Evolutionary conservation across 202 grass and related monocot genomes (phyloP).

Genomic region (Schoenoplectus tabernaemontani): DNA sequence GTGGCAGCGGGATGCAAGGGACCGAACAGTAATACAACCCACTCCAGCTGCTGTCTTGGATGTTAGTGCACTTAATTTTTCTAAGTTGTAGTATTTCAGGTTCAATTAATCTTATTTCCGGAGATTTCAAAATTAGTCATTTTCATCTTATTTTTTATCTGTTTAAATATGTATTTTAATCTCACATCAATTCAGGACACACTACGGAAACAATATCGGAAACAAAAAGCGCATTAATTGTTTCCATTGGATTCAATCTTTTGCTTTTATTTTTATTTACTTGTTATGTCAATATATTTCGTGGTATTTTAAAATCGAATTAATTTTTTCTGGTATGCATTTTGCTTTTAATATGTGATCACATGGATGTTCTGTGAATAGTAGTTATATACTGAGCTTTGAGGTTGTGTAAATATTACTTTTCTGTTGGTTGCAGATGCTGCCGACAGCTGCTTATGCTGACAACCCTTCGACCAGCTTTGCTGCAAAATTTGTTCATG

Average conservation of each 20-base stretch:
- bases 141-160: neutral
- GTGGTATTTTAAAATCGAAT: neutral
- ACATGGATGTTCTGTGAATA: neutral
- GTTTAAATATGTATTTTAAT: neutral
- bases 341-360: neutral
- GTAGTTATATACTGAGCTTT: neutral
- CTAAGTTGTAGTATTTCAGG: neutral
- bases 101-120: neutral
- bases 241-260: neutral
- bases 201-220: neutral
- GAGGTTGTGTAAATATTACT: conserved; percentile 13
- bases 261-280: neutral
- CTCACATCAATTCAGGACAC: neutral
- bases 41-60: conserved; percentile 90
- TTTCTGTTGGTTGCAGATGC: conserved; percentile 50
- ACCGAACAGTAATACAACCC: conserved; percentile 61
- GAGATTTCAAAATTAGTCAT: neutral
- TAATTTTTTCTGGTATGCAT: neutral
- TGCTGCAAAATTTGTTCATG: conserved; percentile 98
- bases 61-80: conserved; percentile 31
- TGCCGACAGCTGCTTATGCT: conserved; percentile 79
- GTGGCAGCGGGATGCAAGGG: conserved; percentile 88
- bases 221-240: neutral
- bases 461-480: conserved; percentile 94
- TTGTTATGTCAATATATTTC: neutral